Evolutionary conservation across 768 basidiomycete species (phyloP).

Genomic region (Suillus subaureus): DNA sequence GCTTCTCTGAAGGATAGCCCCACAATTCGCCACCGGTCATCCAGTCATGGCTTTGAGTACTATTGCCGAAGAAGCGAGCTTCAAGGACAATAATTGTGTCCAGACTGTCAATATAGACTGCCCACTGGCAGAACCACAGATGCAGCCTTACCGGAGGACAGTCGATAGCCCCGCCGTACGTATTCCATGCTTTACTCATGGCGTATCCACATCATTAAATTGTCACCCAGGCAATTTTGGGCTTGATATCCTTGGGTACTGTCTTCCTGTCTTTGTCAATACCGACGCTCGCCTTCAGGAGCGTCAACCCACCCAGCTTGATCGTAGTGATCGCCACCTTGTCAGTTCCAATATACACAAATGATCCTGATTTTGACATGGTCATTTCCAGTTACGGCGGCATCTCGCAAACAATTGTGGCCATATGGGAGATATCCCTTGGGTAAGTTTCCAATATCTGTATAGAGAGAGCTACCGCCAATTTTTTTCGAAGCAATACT

Average conservation of each 20-base stretch:
- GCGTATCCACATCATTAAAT: neutral
- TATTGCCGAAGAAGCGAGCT: conserved; percentile 20
- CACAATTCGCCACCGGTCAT: neutral
- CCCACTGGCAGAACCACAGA: conserved; percentile 18
- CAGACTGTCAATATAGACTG: conserved; percentile 23
- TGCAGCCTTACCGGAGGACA: conserved; percentile 27
- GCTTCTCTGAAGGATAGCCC: conserved; percentile 6
- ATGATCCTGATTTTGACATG: neutral
- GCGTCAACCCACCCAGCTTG: conserved; percentile 23
- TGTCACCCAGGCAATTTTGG: conserved; percentile 24
- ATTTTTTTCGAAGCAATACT: conserved; percentile 23
- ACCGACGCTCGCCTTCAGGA: conserved; percentile 22
- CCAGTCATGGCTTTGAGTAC: conserved; percentile 22
- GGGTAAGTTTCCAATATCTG: conserved; percentile 18
- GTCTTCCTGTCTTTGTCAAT: conserved; percentile 31
- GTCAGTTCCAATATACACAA: conserved; percentile 15
- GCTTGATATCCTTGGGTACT: conserved; percentile 29
- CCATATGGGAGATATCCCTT: conserved; percentile 34
- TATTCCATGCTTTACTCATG: neutral
- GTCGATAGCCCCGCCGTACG: conserved; percentile 24
- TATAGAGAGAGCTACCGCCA: neutral
- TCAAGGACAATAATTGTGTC: conserved; percentile 24
- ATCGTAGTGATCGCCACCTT: conserved; percentile 30
- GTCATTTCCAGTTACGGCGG: conserved; percentile 27
- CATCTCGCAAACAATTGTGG: conserved; percentile 29